phyloP scores from a whole-genome alignment of 2,329 filamentous ascomycete species.

The Orbilia ellipsospora region DNA sequence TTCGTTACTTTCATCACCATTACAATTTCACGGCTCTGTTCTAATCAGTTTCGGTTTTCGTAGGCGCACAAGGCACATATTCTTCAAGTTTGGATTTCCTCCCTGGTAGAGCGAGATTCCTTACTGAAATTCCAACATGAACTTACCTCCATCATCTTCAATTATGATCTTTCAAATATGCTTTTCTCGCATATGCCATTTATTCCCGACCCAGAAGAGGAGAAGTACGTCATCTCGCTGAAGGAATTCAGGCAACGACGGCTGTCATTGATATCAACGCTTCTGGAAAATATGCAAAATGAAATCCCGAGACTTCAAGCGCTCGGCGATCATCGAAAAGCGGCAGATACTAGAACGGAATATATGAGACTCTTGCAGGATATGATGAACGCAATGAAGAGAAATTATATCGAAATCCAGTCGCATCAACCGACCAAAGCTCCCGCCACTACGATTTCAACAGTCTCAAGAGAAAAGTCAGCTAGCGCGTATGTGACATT shows the following conservation, averaged over 20 bases:
- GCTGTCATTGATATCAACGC: conserved; percentile 67
- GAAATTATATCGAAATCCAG: conserved; percentile 69
- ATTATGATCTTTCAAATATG: conserved; percentile 64
- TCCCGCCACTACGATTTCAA: conserved; percentile 8
- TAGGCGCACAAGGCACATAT: conserved; percentile 57
- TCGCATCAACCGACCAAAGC: conserved; percentile 58
- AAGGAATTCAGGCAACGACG: conserved; percentile 69
- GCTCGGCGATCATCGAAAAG: conserved; percentile 27
- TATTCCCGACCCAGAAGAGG: conserved; percentile 59
- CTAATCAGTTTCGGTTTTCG: neutral
- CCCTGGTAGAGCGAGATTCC: conserved; percentile 70
- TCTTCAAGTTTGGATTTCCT: conserved; percentile 69
- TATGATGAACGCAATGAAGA: conserved; percentile 72
- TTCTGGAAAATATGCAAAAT: conserved; percentile 71
- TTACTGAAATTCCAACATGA: conserved; percentile 72
- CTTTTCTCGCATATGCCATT: conserved; percentile 72
- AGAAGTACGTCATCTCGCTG: conserved; percentile 66
- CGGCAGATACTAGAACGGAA: conserved; percentile 63
- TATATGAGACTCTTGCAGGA: conserved; percentile 68
- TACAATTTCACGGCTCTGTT: too few species aligned
- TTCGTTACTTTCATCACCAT: neutral
- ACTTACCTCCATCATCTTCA: conserved; percentile 69
- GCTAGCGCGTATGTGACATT: conserved; percentile 68
- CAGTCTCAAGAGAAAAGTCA: neutral
- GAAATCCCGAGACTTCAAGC: conserved; percentile 63